Evolutionary conservation across 805 yeast species (phyloP), one percentile per base, ranked within the genome.

Genomic region (Zygosaccharomyces rouxii): DNA sequence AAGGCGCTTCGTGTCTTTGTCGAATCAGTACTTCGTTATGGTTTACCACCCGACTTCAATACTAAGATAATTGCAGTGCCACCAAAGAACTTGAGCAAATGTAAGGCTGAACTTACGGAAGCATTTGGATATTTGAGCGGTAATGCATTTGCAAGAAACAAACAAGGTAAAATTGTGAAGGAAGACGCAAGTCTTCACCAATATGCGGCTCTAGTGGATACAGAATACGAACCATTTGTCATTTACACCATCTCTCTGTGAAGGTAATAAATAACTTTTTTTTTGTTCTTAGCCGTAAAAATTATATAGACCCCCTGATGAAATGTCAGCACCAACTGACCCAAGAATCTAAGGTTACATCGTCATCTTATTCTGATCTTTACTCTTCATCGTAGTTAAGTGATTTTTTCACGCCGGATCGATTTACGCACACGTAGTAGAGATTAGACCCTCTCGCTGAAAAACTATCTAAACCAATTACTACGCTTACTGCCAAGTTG

Each of bases 191-290:
- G 80, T 40, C 75, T 92, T 60, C 80, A 83, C 57, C 98, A 92
- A 67, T 94, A 87, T 67, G 92, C 97, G 9, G 81, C 95, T 1
- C 72, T 94, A 60, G 97, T 89, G 43, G 99, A 94, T 69, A 81
- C 92, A 25, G 97, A 92, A 50, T 92, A 92, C 67, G 96, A 92
- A 71, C 98, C 98, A 45, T 94, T 94, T 71, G 99, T 92, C 46
- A 70, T 94, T 57, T 92, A 88, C 67, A 48, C 48, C 42, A 43
- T 51, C 37, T 47, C 44, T 46, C 40, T 51, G 51, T 51, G 48
- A 50, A 47, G 25, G 10, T 14, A 16, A 16, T 48, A 46, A 39
- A 28, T 39, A 16, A 7, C 10, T 25, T 25, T 25, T 25, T 7
- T 25, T 25, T 25, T 25, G 28, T 25, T 25, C 28, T 25, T 25